Evolutionary conservation across 2,329 filamentous ascomycete species (phyloP), one percentile per base, ranked within the genome.

Genomic region (Xylariaceae sp.): DNA sequence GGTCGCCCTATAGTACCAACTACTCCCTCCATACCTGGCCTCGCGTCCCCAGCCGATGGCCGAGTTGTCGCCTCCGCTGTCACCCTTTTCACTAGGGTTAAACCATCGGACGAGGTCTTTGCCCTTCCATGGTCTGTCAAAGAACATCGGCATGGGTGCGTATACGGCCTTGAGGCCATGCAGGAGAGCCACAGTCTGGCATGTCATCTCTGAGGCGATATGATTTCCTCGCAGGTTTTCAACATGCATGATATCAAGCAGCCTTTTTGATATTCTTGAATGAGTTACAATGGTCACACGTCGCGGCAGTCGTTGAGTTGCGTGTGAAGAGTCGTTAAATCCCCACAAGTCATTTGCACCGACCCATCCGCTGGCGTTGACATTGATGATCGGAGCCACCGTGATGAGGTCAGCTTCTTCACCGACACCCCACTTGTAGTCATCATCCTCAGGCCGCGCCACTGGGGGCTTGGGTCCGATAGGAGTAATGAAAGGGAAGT

Each of bases 141-240:
- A 90, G 73, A 87, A 93, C 43, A 93, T 84, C 1, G 90, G 90
- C 72, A 93, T 90, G 9, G 90, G 90, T 9, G 86, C 89, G 67
- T 88, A 91, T 3, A 92, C 87, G 4, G 88, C 86, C 75, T 94
- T 94, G 45, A 93, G 78, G 5, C 91, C 90, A 70, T 95, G 89
- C 61, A 92, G 84, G 16, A 94, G 79, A 0, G 89, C 86, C 23
- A 88, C 83, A 0, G 88, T 88, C 53, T 89, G 87, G 0, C 89
- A 86, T 58, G 87, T 89, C 89, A 94, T 92, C 71, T 94, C 90
- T 0, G 89, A 90, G 56, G 88, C 89, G 66, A 93, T 86, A 69
- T 92, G 89, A 67, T 89, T 88, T 61, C 89, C 88, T 12, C 83
- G 81, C 61, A 88, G 79, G 50, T 90, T 90, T 71, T 93, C 91